Percentiles rank a stretch among this genome's conserved stretches.
These are phyloP conservation scores for Apiosordaria backusii DNA, from an alignment of 495 filamentous ascomycete genomes.

Conservation along the genomic window DNA sequence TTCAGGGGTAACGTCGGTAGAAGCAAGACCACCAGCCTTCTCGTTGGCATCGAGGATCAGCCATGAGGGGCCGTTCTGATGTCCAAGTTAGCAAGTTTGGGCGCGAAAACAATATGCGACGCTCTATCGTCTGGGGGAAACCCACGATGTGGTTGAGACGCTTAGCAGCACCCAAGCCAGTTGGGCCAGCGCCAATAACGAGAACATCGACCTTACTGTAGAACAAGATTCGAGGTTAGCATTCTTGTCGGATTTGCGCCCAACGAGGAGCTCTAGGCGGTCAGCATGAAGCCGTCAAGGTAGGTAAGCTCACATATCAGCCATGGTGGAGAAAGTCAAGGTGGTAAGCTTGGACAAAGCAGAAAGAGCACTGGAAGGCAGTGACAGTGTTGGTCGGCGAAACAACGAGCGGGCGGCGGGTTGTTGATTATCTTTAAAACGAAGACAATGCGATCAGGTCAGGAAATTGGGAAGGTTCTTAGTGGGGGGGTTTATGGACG, in stretches of 20 bases:
- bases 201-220: conserved; percentile 89
- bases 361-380: not conserved
- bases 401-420: not conserved
- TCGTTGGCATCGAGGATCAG: conserved; percentile 91
- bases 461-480: not conserved
- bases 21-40: conserved; percentile 92
- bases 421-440: not conserved
- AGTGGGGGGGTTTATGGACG: not conserved
- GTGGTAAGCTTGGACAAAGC: not conserved
- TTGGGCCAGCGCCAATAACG: conserved; percentile 96
- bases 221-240: conserved; percentile 20
- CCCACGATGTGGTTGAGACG: conserved; percentile 92
- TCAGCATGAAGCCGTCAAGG: not conserved
- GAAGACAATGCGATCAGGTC: not conserved
- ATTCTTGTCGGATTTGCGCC: not conserved
- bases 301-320: conserved; percentile 33
- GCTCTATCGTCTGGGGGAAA: conserved; percentile 22
- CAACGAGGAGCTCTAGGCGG: not conserved
- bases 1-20: conserved; percentile 91
- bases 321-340: conserved; percentile 27
- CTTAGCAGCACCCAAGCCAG: conserved; percentile 95
- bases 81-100: conserved; percentile 4
- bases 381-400: not conserved
- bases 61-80: conserved; percentile 86
- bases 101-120: not conserved